Conservation (phyloP, 2,329 filamentous ascomycete genomes). For the Dothistroma pini region DNA sequence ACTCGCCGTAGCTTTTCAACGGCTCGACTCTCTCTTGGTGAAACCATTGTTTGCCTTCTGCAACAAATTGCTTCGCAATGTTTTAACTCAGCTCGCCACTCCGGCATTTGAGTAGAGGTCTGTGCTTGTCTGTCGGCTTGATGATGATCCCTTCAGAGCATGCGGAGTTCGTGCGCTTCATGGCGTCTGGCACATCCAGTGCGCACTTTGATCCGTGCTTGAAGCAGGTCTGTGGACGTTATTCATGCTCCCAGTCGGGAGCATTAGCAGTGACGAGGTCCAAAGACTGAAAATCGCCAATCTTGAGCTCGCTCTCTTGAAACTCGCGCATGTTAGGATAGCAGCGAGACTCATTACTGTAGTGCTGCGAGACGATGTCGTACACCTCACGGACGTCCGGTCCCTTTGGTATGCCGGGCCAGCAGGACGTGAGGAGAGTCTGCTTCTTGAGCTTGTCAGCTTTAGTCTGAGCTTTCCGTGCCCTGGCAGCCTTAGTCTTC, state of each 20-base stretch:
- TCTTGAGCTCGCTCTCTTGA: conserved; percentile 9
- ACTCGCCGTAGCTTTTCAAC: conserved; percentile 6
- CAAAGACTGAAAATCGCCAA: conserved; percentile 9
- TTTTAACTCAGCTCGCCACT: neutral
- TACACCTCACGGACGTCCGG: neutral
- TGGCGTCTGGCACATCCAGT: neutral
- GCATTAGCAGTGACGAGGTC: conserved; percentile 1
- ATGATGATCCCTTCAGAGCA: neutral
- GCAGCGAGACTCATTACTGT: conserved; percentile 3
- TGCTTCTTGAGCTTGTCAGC: neutral
- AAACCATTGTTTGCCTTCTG: conserved; percentile 4
- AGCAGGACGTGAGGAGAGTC: neutral
- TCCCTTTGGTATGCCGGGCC: neutral
- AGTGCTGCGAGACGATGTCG: neutral
- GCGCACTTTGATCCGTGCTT: neutral
- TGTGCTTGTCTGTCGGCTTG: neutral
- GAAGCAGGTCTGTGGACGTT: conserved; percentile 9
- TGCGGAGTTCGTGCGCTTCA: neutral
- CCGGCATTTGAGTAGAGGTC: neutral
- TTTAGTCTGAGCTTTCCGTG: neutral
- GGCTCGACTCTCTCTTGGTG: conserved; percentile 6
- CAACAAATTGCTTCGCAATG: neutral
- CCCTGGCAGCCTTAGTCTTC: neutral
- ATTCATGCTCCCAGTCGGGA: neutral
- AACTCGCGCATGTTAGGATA: conserved; percentile 7